Conservation (phyloP, 305 asterid genomes). For the Fraxinus baroniana region DNA sequence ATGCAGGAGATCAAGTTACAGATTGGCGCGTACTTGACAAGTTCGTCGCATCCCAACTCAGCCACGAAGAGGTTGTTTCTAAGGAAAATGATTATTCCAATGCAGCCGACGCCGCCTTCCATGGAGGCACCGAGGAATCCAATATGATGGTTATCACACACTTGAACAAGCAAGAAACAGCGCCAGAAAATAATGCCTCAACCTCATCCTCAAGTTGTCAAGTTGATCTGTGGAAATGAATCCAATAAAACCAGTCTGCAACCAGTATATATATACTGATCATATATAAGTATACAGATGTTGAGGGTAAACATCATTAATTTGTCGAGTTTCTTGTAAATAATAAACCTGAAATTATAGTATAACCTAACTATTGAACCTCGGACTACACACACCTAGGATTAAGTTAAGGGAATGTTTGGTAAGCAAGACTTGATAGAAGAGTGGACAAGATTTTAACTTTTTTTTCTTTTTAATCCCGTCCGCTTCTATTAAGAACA, state of each 20-base stretch:
- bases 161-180: constrained; percentile 47
- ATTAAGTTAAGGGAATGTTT: constrained; percentile 19
- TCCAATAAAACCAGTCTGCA: background rate
- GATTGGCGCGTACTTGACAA: constrained; percentile 87
- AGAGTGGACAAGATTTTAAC: background rate
- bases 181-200: constrained; percentile 39
- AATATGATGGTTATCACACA: constrained; percentile 26
- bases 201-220: constrained; percentile 48
- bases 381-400: constrained; percentile 13
- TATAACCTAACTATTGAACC: constrained; percentile 32
- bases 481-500: background rate
- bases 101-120: constrained; percentile 21
- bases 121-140: constrained; percentile 28
- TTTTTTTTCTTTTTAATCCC: background rate
- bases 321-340: constrained; percentile 35
- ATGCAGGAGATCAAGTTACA: constrained; percentile 40
- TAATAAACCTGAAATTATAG: constrained; percentile 34
- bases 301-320: background rate
- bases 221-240: constrained; percentile 62
- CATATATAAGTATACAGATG: background rate
- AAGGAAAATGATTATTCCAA: constrained; percentile 45
- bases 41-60: constrained; percentile 83
- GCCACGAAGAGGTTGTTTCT: constrained; percentile 51
- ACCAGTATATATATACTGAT: constrained; percentile 12
- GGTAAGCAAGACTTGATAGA: background rate